phyloP scores from a whole-genome alignment of 345 rosid genomes.

The Populus ilicifolia region DNA sequence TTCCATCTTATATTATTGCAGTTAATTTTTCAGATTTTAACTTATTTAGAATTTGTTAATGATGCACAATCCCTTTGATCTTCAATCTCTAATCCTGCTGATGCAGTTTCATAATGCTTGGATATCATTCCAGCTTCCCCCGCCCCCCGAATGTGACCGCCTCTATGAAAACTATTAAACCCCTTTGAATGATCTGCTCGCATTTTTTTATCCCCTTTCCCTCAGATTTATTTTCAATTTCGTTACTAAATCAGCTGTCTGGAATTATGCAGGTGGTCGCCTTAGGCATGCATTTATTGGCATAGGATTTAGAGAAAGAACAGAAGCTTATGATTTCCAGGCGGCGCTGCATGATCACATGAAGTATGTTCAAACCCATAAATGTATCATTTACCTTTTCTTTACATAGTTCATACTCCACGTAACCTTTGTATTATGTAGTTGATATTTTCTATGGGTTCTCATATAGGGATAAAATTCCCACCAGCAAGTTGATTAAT shows the following conservation, averaged over 20 bases:
- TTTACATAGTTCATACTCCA: neutral
- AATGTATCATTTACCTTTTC: neutral
- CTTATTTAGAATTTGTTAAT: neutral
- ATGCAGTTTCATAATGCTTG: neutral
- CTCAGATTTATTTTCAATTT: neutral
- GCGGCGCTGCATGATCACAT: constrained; percentile 96
- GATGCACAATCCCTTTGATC: neutral
- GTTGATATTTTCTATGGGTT: neutral
- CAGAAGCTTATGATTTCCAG: constrained; percentile 97
- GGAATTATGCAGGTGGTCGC: constrained; percentile 71
- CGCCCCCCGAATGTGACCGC: neutral
- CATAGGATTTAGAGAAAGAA: constrained; percentile 94
- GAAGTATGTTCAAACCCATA: constrained; percentile 49
- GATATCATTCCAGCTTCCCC: neutral
- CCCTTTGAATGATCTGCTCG: neutral
- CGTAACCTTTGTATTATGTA: neutral
- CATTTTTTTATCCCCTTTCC: neutral
- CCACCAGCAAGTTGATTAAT: neutral
- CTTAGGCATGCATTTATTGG: constrained; percentile 95
- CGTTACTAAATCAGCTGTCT: constrained; percentile 7
- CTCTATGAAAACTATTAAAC: neutral
- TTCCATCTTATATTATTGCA: too few species aligned
- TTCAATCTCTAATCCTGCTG: neutral
- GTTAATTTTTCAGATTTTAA: neutral
- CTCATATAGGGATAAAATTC: neutral